Evolutionary conservation across 345 rosid genomes (phyloP).

Genomic region (Conringia planisiliqua): DNA sequence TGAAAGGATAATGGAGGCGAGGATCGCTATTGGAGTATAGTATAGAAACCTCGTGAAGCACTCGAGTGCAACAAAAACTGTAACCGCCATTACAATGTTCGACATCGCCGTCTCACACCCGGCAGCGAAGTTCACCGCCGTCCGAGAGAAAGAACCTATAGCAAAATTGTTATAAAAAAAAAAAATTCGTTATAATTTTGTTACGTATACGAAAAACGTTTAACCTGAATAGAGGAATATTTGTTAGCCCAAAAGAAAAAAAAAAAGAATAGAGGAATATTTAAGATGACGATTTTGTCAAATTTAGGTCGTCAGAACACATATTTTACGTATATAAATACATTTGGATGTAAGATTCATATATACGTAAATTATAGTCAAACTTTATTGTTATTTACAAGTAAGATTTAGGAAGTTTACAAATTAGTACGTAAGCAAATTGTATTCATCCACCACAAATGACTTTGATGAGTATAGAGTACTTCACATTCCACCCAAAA

Average conservation of each 20-base stretch:
- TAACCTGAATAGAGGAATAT: background rate
- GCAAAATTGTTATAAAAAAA: background rate
- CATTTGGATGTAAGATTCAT: no score
- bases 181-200: background rate
- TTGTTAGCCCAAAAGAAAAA: no score
- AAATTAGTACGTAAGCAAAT: constrained; percentile 2
- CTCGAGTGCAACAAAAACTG: constrained; percentile 64
- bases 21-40: constrained; percentile 73
- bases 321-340: background rate
- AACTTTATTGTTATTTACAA: background rate
- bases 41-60: constrained; percentile 67
- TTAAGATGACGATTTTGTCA: background rate
- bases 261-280: no score
- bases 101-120: constrained; percentile 82
- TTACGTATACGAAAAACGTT: background rate
- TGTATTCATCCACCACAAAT: constrained; percentile 15
- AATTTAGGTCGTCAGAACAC: background rate
- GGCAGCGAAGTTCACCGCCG: constrained; percentile 82
- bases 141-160: constrained; percentile 87
- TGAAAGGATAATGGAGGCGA: constrained; percentile 77
- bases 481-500: constrained; percentile 23
- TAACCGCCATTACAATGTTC: constrained; percentile 79
- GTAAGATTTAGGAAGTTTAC: background rate
- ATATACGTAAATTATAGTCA: no score
- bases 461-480: constrained; percentile 9